Evolutionary conservation across 345 rosid genomes (phyloP), one percentile per base, ranked within the genome.

Genomic region (Citrus inodora): DNA sequence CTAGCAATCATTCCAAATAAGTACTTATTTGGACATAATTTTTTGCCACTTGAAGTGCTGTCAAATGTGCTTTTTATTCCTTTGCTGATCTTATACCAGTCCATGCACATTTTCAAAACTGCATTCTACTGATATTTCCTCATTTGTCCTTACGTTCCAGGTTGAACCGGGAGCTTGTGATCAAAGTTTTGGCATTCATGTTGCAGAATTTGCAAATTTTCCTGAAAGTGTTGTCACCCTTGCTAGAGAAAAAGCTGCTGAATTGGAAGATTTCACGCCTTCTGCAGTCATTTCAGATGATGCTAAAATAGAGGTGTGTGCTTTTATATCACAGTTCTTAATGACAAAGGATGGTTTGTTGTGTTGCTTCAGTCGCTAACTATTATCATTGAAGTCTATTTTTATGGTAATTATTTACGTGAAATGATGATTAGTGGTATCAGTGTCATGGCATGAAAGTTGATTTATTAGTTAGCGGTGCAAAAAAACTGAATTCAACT

Each of bases 151-250:
- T 61, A 63, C 67, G 32, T 76, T 80, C 58, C 84, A 92, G 99
- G 98, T 92, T 83, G 97, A 94, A 79, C 94, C 91, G 69, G 98
- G 98, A 59, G 93, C 97, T 70, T 94, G 98, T 87, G 98, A 96
- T 88, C 99, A 96, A 81, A 96, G 99, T 86, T 96, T 96, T 74
- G 98, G 99, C 62, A 94, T 96, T 80, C 99, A 96, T 79, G 99
- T 96, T 73, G 98, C 99, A 6, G 98, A 96, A 80, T 96, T 92
- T 77, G 98, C 98, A 71, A 94, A 94, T 83, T 96, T 96, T 85
- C 98, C 99, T 37, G 94, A 90, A 84, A 94, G 93, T 79, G 98
- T 94, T 61, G 98, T 94, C 25, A 84, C 93, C 24, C 94, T 96
- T 17, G 97, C 98, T 60, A 88, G 99, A 82, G 97, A 92, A 83